Evolutionary conservation across 139 green algal species (phyloP).

Genomic region (Edaphochlamys debaryana): DNA sequence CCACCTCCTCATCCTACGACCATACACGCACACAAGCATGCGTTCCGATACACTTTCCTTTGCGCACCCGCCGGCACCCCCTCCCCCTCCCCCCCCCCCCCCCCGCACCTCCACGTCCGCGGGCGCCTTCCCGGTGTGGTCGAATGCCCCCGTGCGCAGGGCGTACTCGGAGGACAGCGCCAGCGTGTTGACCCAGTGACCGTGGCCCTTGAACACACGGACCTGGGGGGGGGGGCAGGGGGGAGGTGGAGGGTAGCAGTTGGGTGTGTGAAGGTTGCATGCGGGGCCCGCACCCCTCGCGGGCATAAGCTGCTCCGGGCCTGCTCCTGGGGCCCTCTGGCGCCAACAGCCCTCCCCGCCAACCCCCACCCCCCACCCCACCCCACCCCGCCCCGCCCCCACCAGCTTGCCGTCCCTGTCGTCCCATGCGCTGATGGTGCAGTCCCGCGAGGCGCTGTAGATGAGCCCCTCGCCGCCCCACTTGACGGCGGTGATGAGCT

Average conservation of each 20-base stretch:
- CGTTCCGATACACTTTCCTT: not conserved
- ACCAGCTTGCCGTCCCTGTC: constrained; percentile 83
- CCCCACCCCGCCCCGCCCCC: not conserved
- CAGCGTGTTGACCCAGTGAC: constrained; percentile 98
- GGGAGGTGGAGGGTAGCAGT: not conserved
- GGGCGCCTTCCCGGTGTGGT: constrained; percentile 84
- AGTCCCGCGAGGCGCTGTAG: constrained; percentile 87
- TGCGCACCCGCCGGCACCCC: not conserved
- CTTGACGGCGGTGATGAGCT: constrained; percentile 67
- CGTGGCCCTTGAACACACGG: constrained; percentile 88
- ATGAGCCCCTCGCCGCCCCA: constrained; percentile 96
- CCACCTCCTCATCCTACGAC: not conserved
- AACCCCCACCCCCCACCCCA: not conserved
- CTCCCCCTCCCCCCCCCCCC: not conserved
- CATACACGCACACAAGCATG: too few species aligned
- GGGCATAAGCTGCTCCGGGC: too few species aligned
- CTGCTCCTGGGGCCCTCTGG: too few species aligned
- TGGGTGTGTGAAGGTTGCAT: too few species aligned
- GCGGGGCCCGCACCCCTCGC: too few species aligned
- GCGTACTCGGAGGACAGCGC: constrained; percentile 89
- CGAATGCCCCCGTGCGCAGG: constrained; percentile 90
- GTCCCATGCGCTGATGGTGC: constrained; percentile 91
- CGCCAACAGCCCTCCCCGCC: too few species aligned
- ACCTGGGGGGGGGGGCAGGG: not conserved
- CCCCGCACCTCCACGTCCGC: constrained; percentile 28